Base-by-base conservation (phyloP, 768 basidiomycete species). In the Chalciporus sphaerocephalus region DNA sequence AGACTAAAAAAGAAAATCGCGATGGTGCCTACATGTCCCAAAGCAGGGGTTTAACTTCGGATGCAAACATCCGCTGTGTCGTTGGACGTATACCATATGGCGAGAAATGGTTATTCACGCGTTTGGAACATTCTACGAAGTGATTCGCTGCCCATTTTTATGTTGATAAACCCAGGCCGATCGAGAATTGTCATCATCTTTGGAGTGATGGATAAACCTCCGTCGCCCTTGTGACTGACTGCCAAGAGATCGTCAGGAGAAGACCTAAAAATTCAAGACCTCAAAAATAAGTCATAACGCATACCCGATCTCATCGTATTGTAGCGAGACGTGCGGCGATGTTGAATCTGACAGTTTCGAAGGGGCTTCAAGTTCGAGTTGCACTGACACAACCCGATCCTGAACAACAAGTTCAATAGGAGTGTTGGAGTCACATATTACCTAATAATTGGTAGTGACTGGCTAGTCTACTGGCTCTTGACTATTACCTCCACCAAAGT, bases 71-170 rank as follows among this genome's bases (percentile, higher is more conserved):
- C 12, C 5, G 6, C 16, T n/a, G 8, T n/a, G 8, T 21, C 10
- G 37, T 38, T 28, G 37, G 17, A 35, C 15, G 18, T 24, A 30
- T 27, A 42, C 4, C 20, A 2, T 15, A 18, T 18, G 28, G 22
- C n/a, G 23, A 7, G 40, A 24, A 30, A 22, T 18, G n/a, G 20
- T 33, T 7, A 57, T 56, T 11, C 36, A 65, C 62, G 58, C 24
- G 12, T 49, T 39, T 60, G 62, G 35, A 67, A 65, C 62, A 65
- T 67, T 3, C 28, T 8, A 30, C 63, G 61, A 38, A 67, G 49
- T 38, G 17, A 50, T 17, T 67, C 58, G 22, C 63, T 42, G n/a
- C 53, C 62, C 58, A 35, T 58, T 27, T 46, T 8, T 1, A 30
- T n/a, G 9, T 54, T 51, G 37, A 65, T 65, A 40, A 62, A 52